Conservation (phyloP, 495 filamentous ascomycete species). For the Aspergillus nidulans region DNA sequence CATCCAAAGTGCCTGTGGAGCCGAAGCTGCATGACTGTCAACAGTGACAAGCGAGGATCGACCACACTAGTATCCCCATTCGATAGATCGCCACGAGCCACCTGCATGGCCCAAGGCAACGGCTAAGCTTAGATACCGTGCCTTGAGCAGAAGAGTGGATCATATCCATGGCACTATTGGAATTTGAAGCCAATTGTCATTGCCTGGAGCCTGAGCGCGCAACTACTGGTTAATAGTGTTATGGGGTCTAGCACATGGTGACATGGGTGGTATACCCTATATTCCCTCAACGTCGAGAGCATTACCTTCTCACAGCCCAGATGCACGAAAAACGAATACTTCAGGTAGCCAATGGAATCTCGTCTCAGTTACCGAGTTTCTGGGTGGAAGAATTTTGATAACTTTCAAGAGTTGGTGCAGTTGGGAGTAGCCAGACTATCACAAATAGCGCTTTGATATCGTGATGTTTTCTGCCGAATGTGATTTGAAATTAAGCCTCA, state of each 20-base stretch:
- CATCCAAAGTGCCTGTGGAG: neutral
- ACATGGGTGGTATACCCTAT: too few species aligned
- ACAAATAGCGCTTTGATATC: neutral
- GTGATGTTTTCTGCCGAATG: neutral
- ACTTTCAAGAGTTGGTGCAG: neutral
- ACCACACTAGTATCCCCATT: neutral
- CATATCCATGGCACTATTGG: too few species aligned
- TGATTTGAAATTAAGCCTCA: neutral
- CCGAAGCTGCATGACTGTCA: neutral
- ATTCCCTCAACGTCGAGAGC: too few species aligned
- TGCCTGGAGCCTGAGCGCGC: too few species aligned
- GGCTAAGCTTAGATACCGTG: neutral
- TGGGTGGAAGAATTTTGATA: neutral
- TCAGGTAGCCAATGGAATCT: neutral
- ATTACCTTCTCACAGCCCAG: neutral
- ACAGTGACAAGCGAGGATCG: slow-evolving; percentile 5
- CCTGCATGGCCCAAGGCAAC: neutral
- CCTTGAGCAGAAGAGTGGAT: neutral
- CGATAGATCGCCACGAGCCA: neutral
- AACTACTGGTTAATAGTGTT: too few species aligned
- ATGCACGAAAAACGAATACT: neutral
- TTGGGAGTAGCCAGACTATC: too few species aligned
- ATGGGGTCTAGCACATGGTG: too few species aligned
- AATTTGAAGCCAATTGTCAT: neutral
- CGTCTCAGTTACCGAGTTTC: neutral